phyloP scores from a whole-genome alignment of 2,329 filamentous ascomycete species.

The Emydomyces testavorans region DNA sequence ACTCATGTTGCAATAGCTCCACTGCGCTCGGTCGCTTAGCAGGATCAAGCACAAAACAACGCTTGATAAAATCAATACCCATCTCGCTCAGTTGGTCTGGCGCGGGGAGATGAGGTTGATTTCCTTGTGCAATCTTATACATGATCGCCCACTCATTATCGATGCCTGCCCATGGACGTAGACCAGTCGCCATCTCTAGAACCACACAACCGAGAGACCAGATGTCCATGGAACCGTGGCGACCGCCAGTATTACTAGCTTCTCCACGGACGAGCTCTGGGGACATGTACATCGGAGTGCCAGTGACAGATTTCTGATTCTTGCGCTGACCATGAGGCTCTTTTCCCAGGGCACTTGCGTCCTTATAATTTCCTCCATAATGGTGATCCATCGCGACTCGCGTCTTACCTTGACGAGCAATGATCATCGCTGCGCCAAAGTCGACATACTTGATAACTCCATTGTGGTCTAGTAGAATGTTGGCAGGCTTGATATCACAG shows the following conservation, averaged over 20 bases:
- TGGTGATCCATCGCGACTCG: slow-evolving; percentile 54
- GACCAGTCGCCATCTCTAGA: slow-evolving; percentile 91
- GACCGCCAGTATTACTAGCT: slow-evolving; percentile 57
- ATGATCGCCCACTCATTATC: slow-evolving; percentile 99
- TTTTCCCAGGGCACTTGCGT: slow-evolving; percentile 15
- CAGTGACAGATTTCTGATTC: slow-evolving; percentile 84
- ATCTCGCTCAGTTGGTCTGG: slow-evolving; percentile 70
- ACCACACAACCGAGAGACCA: slow-evolving; percentile 63
- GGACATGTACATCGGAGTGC: slow-evolving; percentile 99
- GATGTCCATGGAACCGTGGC: slow-evolving; percentile 58
- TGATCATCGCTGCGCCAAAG: slow-evolving; percentile 94
- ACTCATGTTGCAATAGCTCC: slow-evolving; percentile 87
- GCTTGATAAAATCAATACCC: slow-evolving; percentile 78
- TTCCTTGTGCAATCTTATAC: slow-evolving; percentile 98
- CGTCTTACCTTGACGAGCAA: slow-evolving; percentile 85
- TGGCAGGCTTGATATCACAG: slow-evolving; percentile 53
- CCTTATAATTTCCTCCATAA: slow-evolving; percentile 39
- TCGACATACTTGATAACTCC: slow-evolving; percentile 99
- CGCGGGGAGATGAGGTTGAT: slow-evolving; percentile 73
- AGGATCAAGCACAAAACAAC: slow-evolving; percentile 79
- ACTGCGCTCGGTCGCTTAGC: slow-evolving; percentile 66
- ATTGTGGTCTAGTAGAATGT: slow-evolving; percentile 69
- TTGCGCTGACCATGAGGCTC: slow-evolving; percentile 25
- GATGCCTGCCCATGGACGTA: slow-evolving; percentile 84
- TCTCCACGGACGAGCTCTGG: slow-evolving; percentile 95